Evolutionary conservation across 768 basidiomycete genomes (phyloP), one percentile per base, ranked within the genome.

Genomic region (Collybia mongolica): DNA sequence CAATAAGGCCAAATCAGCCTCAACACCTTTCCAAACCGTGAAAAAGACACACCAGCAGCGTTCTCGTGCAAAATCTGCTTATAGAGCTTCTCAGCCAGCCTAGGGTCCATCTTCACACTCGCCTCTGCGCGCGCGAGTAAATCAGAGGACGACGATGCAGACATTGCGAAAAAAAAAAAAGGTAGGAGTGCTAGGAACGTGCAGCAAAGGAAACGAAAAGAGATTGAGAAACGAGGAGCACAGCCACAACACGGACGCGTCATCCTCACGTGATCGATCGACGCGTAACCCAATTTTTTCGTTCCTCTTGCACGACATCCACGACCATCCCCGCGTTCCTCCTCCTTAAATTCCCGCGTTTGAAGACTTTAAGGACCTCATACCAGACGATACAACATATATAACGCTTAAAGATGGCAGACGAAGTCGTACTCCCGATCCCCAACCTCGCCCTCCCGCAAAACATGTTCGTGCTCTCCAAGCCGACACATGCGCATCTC

Each of bases 401-500:
- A n/a, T n/a, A n/a, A n/a, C n/a, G n/a, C n/a, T n/a, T n/a, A n/a
- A n/a, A n/a, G n/a, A n/a, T 94, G 91, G 80, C 90, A 46, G 90
- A 96, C 67, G 91, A 95, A 55, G 71, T 81, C 12, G 83, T 94
- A 2, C 77, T 90, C 35, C 92, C 92, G 0, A 87, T 90, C 53
- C 95, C 94, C 19, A 95, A 97, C 64, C 83, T 94, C 49, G 72
- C 76, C 9, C 78, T 96, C 15, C 79, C 94, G 0, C 88, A 96
- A 60, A 81, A 87, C 61, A 72, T 88, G 11, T 97, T 91, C 60
- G 79, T 81, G 8, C 76, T 98, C 3, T 79, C 83, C 11, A 81
- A 80, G 17, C 76, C 83, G 0, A 70, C 76, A 1, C 76, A 93
- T 32, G 62, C 72, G 0, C 74, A 81, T 42, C 75, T 89, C 2